phyloP scores from a whole-genome alignment of 805 yeast genomes.

The Barnettozyma sucrosica region DNA sequence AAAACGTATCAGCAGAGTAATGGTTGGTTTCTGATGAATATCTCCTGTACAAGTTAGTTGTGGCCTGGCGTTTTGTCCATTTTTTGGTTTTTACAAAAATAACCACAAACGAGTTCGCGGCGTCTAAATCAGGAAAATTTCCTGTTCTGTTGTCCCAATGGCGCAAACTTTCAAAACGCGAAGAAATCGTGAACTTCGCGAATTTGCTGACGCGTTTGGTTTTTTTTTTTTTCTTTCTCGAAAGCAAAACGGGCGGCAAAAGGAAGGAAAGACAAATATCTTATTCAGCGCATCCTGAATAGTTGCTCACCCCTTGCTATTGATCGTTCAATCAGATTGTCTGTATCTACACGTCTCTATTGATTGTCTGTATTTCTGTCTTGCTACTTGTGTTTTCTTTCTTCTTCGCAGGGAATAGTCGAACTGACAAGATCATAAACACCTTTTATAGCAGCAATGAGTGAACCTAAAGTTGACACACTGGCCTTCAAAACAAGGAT shows the following conservation, averaged over 20 bases:
- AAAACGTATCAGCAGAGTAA: background rate
- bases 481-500: constrained; percentile 48
- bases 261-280: too few relatives aligned
- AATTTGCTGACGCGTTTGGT: background rate
- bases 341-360: background rate
- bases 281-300: background rate
- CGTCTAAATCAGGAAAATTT: background rate
- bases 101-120: background rate
- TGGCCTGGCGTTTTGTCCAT: background rate
- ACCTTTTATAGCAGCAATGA: constrained; percentile 31
- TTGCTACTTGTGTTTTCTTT: background rate
- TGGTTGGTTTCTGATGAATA: background rate
- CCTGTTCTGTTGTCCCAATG: background rate
- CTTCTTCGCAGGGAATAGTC: too few relatives aligned
- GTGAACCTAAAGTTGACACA: constrained; percentile 54
- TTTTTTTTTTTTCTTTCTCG: background rate
- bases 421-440: background rate
- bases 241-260: background rate
- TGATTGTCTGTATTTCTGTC: background rate
- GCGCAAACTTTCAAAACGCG: background rate
- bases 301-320: background rate
- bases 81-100: background rate
- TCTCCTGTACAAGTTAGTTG: background rate
- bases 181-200: background rate
- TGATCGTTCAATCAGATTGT: background rate